Evolutionary conservation across 2,329 filamentous ascomycete species (phyloP).

Genomic region (Neoarthrinium moseri): DNA sequence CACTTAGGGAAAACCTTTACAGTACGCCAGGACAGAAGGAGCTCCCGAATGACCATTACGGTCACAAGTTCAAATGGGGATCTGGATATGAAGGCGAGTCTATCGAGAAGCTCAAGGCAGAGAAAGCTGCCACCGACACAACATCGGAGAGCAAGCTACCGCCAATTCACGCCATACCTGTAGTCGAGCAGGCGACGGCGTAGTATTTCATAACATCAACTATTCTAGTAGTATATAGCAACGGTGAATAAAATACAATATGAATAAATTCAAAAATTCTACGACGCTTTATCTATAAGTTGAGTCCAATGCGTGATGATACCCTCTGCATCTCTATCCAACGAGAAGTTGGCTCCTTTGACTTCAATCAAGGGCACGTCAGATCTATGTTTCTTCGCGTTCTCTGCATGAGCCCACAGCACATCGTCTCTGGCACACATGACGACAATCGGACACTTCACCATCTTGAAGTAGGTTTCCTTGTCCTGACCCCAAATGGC

Average conservation of each 20-base stretch:
- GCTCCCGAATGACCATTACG: constrained; percentile 10
- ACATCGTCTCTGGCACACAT: constrained; percentile 13
- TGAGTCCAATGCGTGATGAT: constrained; percentile 4
- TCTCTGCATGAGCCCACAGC: constrained; percentile 3
- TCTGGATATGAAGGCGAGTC: constrained; percentile 9
- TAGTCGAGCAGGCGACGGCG: neutral
- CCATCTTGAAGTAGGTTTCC: constrained; percentile 6
- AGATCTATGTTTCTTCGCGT: neutral
- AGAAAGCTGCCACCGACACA: neutral
- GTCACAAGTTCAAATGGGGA: constrained; percentile 12
- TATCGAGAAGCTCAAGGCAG: constrained; percentile 7
- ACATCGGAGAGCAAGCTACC: neutral
- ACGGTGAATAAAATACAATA: too few relatives aligned
- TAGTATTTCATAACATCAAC: neutral
- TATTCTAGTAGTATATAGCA: neutral
- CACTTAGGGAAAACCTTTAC: constrained; percentile 15
- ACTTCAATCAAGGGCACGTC: constrained; percentile 5
- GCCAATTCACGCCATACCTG: neutral
- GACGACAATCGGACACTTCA: constrained; percentile 10
- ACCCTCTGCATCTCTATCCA: constrained; percentile 8
- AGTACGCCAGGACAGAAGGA: neutral
- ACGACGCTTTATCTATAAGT: constrained; percentile 6
- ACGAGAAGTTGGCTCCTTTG: constrained; percentile 8
- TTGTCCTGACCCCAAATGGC: constrained; percentile 12
- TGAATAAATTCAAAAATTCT: neutral